Evolutionary conservation across 208 protist genomes (phyloP), one percentile per base, ranked within the genome.

Genomic region (Leishmania amazonensis): DNA sequence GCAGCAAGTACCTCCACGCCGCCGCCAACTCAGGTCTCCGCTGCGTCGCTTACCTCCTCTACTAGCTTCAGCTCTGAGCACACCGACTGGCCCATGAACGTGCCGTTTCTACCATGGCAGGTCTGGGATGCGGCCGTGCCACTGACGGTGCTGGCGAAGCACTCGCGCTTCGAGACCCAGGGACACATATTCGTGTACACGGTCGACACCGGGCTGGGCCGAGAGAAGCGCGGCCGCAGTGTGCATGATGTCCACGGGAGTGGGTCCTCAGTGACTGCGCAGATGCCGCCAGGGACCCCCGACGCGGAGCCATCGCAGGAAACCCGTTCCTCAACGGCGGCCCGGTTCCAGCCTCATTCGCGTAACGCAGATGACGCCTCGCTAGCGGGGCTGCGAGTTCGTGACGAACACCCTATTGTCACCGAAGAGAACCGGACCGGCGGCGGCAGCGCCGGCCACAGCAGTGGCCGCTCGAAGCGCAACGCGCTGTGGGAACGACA

Each of bases 71-170:
- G 70, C 31, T 90, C 90, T 8, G 81, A 91, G 47, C 75, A 73
- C 42, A 79, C 89, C 2, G 85, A 90, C 73, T 98, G 95, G 93
- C 95, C 95, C n/a, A 86, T 98, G 76, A 94, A 95, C 75, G 81
- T 96, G 38, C 92, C 92, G 0, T 96, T 96, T 78, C 79, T 98
- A 28, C 88, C 93, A 2, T 98, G 95, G 93, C 95, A 98, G 79
- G 88, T 98, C 19, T 98, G 95, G 93, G 95, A 98, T 78, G 89
- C 93, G 0, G 86, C 88, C 38, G 89, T 96, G 75, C 93, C 95
- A 8, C 72, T 94, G 42, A 86, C 84, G 21, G 84, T 87, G 42
- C 47, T 96, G 21, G 76, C 75, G 24, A 87, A 89, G 80, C 92
- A 96, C 81, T 87, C 91, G 4, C 77, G 79, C 53, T 97, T 95